These are phyloP conservation scores for Pleurostoma richardsiae DNA, from an alignment of 2,329 filamentous ascomycete genomes.

Conservation along the genomic window DNA sequence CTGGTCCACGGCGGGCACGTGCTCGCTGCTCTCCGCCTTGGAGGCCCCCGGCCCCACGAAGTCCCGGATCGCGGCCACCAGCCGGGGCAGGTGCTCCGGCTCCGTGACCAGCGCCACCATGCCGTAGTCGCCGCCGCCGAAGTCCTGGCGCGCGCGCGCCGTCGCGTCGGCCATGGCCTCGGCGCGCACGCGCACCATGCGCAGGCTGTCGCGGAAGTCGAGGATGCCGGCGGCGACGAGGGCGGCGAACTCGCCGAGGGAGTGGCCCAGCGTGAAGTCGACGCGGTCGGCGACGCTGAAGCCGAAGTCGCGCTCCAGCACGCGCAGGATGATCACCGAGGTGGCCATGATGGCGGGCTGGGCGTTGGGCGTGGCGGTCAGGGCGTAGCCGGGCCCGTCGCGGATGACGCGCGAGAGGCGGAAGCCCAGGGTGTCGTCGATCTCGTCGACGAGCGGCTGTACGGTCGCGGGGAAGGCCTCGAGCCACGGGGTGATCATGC, in stretches of 20 bases:
- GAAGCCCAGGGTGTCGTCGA: constrained; percentile 71
- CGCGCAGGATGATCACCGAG: constrained; percentile 80
- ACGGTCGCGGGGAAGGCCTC: constrained; percentile 78
- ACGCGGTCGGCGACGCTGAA: constrained; percentile 67
- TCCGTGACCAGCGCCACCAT: constrained; percentile 94
- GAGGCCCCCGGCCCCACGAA: constrained; percentile 67
- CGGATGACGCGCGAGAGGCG: constrained; percentile 75
- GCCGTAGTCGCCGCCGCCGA: constrained; percentile 79
- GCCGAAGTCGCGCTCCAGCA: constrained; percentile 79
- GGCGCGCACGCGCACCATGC: constrained; percentile 70
- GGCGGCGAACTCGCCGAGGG: constrained; percentile 87
- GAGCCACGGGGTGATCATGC: constrained; percentile 83
- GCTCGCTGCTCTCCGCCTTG: constrained; percentile 62
- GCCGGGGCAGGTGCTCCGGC: constrained; percentile 62
- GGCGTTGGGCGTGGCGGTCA: constrained; percentile 81
- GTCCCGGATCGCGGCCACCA: constrained; percentile 71
- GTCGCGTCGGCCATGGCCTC: constrained; percentile 81
- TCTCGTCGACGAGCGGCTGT: constrained; percentile 74
- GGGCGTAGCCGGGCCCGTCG: constrained; percentile 67
- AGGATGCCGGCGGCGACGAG: constrained; percentile 81
- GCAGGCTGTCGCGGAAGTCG: constrained; percentile 70
- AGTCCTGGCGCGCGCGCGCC: constrained; percentile 54
- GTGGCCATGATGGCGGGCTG: constrained; percentile 97
- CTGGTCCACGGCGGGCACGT: constrained; percentile 74
- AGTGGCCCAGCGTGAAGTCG: constrained; percentile 84